Evolutionary conservation across 495 filamentous ascomycete species (phyloP).

Genomic region (Hyaloscypha variabilis): DNA sequence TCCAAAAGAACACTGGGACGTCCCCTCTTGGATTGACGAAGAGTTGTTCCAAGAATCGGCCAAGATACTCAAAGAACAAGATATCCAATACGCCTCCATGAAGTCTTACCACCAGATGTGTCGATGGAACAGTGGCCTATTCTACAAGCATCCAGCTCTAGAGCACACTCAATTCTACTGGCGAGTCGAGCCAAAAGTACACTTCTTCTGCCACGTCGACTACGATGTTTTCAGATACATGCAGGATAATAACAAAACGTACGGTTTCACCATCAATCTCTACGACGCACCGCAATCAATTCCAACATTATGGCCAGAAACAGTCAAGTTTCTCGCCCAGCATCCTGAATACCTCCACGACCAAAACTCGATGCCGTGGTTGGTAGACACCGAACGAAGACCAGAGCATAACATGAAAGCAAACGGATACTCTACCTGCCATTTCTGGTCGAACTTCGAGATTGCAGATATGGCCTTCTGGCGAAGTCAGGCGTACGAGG

Average conservation of each 20-base stretch:
- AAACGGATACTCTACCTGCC: constrained; percentile 97
- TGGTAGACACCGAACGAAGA: constrained; percentile 74
- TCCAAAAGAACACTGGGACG: constrained; percentile 91
- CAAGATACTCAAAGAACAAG: constrained; percentile 77
- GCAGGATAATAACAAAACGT: constrained; percentile 96
- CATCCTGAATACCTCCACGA: constrained; percentile 80
- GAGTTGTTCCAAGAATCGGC: constrained; percentile 85
- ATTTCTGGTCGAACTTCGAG: constrained; percentile 99
- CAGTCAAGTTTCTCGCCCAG: constrained; percentile 79
- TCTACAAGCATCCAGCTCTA: constrained; percentile 94
- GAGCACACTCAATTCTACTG: constrained; percentile 88
- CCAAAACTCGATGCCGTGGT: constrained; percentile 86
- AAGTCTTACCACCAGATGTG: constrained; percentile 99
- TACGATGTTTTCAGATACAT: constrained; percentile 99
- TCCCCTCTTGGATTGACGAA: constrained; percentile 88
- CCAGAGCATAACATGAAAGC: constrained; percentile 80
- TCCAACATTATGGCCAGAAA: constrained; percentile 93
- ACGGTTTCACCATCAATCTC: constrained; percentile 98
- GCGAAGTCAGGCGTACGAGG: constrained; percentile 86
- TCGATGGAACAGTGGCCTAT: constrained; percentile 97
- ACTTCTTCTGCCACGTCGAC: constrained; percentile 99
- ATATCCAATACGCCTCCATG: constrained; percentile 86
- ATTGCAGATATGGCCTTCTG: constrained; percentile 96
- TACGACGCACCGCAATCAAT: constrained; percentile 90
- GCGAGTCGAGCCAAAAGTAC: constrained; percentile 98